Percentiles rank a stretch among this genome's conserved stretches.
Conservation (phyloP, 2,329 filamentous ascomycete genomes). For the Periconia macrospinosa region DNA sequence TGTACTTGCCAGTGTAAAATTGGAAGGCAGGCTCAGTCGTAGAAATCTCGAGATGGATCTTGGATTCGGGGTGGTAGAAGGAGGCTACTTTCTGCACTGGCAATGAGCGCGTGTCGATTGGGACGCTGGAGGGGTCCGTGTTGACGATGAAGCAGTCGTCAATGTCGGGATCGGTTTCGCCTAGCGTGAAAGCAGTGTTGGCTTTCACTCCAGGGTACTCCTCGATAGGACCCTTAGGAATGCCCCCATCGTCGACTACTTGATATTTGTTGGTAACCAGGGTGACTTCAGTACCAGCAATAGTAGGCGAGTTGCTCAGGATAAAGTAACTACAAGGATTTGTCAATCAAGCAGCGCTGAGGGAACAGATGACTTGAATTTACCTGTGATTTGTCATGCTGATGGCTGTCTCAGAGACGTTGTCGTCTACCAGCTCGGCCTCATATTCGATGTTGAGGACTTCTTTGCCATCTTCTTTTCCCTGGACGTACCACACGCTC, state of each 20-base stretch:
- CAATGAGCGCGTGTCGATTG: conserved; percentile 54
- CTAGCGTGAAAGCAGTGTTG: conserved; percentile 70
- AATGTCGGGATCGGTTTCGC: conserved; percentile 70
- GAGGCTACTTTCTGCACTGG: conserved; percentile 69
- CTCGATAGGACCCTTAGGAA: conserved; percentile 70
- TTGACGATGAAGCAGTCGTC: conserved; percentile 91
- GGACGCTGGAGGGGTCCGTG: conserved; percentile 56
- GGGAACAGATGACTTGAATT: conserved; percentile 18
- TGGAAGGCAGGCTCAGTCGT: conserved; percentile 97
- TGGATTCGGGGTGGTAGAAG: conserved; percentile 72
- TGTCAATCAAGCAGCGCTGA: not conserved
- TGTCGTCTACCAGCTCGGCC: conserved; percentile 72
- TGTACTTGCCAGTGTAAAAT: conserved; percentile 89
- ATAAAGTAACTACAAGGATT: conserved; percentile 63
- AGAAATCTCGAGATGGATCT: conserved; percentile 80
- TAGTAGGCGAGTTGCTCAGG: conserved; percentile 60
- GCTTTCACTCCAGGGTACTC: conserved; percentile 67
- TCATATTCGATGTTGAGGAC: conserved; percentile 88
- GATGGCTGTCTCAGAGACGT: conserved; percentile 84
- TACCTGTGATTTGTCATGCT: conserved; percentile 96
- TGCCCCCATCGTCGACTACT: conserved; percentile 70
- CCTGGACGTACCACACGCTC: conserved; percentile 76
- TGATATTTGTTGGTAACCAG: conserved; percentile 67
- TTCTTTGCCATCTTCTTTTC: conserved; percentile 66
- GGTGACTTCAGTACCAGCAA: conserved; percentile 63